Base-by-base conservation (phyloP, 371 early-diverging fungal genomes). In the Phascolomyces articulosus region DNA sequence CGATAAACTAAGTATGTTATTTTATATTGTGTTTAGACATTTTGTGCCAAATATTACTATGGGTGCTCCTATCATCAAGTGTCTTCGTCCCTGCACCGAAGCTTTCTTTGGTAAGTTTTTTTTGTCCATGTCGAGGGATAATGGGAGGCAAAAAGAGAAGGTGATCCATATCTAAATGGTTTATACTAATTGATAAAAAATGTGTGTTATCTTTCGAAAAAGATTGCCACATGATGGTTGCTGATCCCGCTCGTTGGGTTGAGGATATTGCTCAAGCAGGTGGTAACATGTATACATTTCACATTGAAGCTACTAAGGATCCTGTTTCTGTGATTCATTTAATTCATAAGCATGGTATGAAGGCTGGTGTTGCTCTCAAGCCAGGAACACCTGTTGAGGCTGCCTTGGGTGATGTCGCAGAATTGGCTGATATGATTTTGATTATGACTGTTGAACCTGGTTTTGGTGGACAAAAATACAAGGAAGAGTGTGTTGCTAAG, bases 391-490 rank as follows among this genome's bases (percentile, higher is more conserved):
- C 91, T 8, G 85, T 94, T 24, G 92, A 93, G n/a, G 67, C 80
- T 0, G 90, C 94, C 3, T 80, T 87, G 51, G 80, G 80, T 2
- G 80, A 84, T 15, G 73, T 92, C 40, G 92, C 86, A 24, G 81
- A 86, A 24, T 75, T 85, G 68, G 87, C 93, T 56, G 98, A 97
- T 65, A 92, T 94, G 91, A 90, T 98, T 31, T 83, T 99, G 49
- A 86, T 99, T 48, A 99, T 99, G 99, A 98, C 99, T 0, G 99
- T 99, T 38, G 97, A 98, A 72, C 98, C 98, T 53, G 98, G 98
- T 3, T 98, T 98, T 76, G 98, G 98, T 44, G 98, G 98, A 40
- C 98, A 98, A 78, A 77, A 88, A 47, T 96, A 96, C 72, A 96
- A 96, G 96, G 79, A 80, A 4, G 82, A 91, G 64, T 91, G 91